Evolutionary conservation across 257 asterid genomes (phyloP), one percentile per base, ranked within the genome.

Genomic region (Coffea canephora): DNA sequence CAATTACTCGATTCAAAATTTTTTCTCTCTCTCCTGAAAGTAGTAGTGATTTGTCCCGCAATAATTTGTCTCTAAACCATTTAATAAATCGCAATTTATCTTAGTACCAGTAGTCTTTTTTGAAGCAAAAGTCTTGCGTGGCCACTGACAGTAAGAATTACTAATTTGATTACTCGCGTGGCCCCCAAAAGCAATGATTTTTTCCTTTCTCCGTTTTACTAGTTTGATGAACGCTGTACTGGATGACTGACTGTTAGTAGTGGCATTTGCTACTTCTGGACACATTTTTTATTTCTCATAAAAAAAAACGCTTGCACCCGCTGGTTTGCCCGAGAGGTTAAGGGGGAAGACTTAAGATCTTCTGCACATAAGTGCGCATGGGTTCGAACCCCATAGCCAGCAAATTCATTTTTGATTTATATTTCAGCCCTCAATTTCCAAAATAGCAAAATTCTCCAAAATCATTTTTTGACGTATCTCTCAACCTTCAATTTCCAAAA

Each of bases 321-420:
- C 34, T 91, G 91, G 96, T 92, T 91, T 92, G 98, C 97, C 96
- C 97, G 94, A 89, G 97, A 75, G 97, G 97, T 93, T 93, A 88
- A 90, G 93, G 98, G 94, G 94, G 93, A 86, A 93, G 96, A 89
- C 92, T 89, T 87, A 91, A 93, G 96, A 89, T 91, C 96, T 91
- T 88, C 96, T 89, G 93, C 89, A 87, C 96, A 85, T 59, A 77
- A 89, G 93, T 89, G 93, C 94, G 93, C 96, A 85, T 91, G 98
- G 92, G 96, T 92, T 92, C 95, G 94, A 91, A 91, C 93, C 96
- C 97, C 97, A 93, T 86, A 89, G 94, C 93, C 90, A 93, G 96
- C 98, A 91, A 52, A 12, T 11, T 2, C 14, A 4, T 3, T 52
- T 52, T 52, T 2, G 57, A 16, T 18, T 52, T 52, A 52, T 52